These are phyloP conservation scores for Ambrosiella xylebori DNA, from an alignment of 2,329 filamentous ascomycete genomes.

Conservation along the genomic window DNA sequence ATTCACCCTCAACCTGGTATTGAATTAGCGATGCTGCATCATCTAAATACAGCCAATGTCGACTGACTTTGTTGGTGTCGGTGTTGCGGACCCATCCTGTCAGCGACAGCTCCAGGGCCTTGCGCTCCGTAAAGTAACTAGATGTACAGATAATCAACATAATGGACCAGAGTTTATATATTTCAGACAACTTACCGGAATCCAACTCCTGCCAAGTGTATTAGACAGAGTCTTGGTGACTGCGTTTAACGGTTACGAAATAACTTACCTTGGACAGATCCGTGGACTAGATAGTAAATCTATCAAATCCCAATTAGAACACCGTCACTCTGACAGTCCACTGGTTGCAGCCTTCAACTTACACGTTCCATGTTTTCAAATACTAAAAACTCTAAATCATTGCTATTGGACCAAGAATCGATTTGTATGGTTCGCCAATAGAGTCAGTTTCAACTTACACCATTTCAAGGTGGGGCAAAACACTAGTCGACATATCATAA, in stretches of 20 bases:
- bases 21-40: background rate
- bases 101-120: constrained; percentile 31
- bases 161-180: background rate
- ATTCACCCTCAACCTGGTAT: constrained; percentile 70
- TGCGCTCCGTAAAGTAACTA: constrained; percentile 38
- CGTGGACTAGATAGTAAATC: constrained; percentile 49
- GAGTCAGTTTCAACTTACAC: too few species aligned
- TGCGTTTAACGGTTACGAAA: background rate
- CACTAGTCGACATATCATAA: background rate
- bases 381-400: too few species aligned
- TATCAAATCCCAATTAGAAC: constrained; percentile 16
- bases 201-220: constrained; percentile 29
- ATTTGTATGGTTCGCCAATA: too few species aligned
- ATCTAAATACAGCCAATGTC: background rate
- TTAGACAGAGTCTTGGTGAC: background rate
- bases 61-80: constrained; percentile 32
- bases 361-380: too few species aligned
- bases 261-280: constrained; percentile 45
- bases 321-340: background rate
- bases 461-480: too few species aligned
- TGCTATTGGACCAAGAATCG: too few species aligned
- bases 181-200: constrained; percentile 28
- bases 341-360: too few species aligned
- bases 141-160: background rate
- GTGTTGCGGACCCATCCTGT: constrained; percentile 49